Evolutionary conservation across 1,284 basidiomycete species (phyloP), one percentile per base, ranked within the genome.

Genomic region (Violaceomyces palustris): DNA sequence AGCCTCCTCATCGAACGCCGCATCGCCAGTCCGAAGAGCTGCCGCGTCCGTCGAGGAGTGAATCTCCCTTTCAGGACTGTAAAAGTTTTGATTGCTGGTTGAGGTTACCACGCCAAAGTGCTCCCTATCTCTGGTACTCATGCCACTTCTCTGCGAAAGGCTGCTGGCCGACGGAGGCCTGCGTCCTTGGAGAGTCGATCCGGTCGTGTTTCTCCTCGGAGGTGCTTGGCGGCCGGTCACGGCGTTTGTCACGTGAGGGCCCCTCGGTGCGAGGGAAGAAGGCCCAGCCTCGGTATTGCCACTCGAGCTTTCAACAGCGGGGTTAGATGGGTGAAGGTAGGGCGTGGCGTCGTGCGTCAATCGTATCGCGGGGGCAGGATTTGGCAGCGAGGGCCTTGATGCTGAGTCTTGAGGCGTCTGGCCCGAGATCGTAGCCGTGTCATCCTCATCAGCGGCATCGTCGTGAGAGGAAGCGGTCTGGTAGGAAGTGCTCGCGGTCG

Each of bases 1-100:
- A 15, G 66, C 61, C 25, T 69, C 66, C 34, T 71, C 61, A 40
- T 72, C 70, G 28, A 72, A 69, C 7, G 65, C 61, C 18, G 64
- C 58, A 31, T 67, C 66, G 9, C 61, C 64, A 2, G 64, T 67
- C 19, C 61, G 59, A 12, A 69, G 55, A 12, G 61, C 51, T 18
- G 42, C 35, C 8, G 56, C 45, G 22, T 47, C 50, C 1, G 37
- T 35, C 15, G 50, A 48, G 11, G 50, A 46, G 50, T 26, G 43
- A 31, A 28, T 58, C 55, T 8, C 35, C 15, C 18, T 32, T 23
- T 50, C 50, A 58, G 3, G 50, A 28, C 10, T 43, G 43, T 42
- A 34, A 14, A 35, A 48, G 21, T 21, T 37, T 18, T 38, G 25
- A 9, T 58, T 59, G 22, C 61, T 44, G 3, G 61, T 52, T 12